Conservation (phyloP, 495 filamentous ascomycete genomes). For the Oidiodendron maius region DNA sequence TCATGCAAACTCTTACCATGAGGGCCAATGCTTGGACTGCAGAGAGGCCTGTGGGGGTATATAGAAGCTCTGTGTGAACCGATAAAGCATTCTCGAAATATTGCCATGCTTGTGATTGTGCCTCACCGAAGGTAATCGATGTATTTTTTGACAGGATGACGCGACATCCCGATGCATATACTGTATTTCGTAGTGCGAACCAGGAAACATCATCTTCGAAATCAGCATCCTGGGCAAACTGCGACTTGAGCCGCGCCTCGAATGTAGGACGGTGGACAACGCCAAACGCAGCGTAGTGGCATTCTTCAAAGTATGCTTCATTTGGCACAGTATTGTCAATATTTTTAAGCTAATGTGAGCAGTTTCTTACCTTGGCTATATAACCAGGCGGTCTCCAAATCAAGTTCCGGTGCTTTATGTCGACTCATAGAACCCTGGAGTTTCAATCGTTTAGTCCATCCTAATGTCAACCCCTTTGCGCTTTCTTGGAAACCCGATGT, state of each 20-base stretch:
- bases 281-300: constrained; percentile 3
- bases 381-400: constrained; percentile 11
- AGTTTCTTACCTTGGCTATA: constrained; percentile 7
- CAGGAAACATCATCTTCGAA: constrained; percentile 6
- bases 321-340: too few species aligned
- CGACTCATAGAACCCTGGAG: neutral
- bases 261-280: neutral
- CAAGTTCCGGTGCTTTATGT: constrained; percentile 8
- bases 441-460: neutral
- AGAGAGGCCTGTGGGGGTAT: neutral
- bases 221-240: neutral
- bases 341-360: too few species aligned
- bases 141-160: neutral
- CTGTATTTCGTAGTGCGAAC: constrained; percentile 14
- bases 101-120: neutral
- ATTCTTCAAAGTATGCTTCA: constrained; percentile 15
- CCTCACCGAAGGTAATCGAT: neutral
- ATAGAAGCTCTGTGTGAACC: neutral
- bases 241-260: neutral
- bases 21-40: neutral
- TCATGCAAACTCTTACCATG: neutral
- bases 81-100: constrained; percentile 6
- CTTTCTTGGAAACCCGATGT: constrained; percentile 5
- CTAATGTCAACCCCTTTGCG: neutral
- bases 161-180: constrained; percentile 11